Conservation (phyloP, 2,329 filamentous ascomycete genomes). For the Fusarium tanahbumbuense region DNA sequence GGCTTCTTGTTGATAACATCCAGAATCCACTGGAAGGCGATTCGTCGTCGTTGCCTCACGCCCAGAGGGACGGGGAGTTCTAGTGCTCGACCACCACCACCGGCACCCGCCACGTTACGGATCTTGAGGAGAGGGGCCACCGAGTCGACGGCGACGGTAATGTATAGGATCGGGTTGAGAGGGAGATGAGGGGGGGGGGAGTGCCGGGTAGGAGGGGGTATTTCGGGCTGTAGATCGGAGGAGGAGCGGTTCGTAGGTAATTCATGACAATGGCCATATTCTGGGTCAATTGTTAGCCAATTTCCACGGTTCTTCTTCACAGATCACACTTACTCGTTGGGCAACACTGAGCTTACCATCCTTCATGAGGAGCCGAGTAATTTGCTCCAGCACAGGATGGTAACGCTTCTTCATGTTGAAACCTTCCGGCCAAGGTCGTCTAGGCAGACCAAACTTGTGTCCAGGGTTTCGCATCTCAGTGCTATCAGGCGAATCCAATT, state of each 20-base stretch:
- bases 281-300: slow-evolving; percentile 57
- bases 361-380: slow-evolving; percentile 91
- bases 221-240: slow-evolving; percentile 78
- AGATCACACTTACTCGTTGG: slow-evolving; percentile 75
- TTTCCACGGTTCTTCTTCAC: background rate
- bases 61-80: slow-evolving; percentile 84
- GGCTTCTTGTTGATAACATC: slow-evolving; percentile 83
- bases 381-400: slow-evolving; percentile 84
- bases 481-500: slow-evolving; percentile 29
- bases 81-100: slow-evolving; percentile 86
- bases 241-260: slow-evolving; percentile 83
- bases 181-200: slow-evolving; percentile 72
- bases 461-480: slow-evolving; percentile 58
- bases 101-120: slow-evolving; percentile 77
- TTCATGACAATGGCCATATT: slow-evolving; percentile 88
- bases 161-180: slow-evolving; percentile 88
- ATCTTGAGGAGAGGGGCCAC: slow-evolving; percentile 90
- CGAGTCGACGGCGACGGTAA: slow-evolving; percentile 90
- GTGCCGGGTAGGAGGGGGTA: slow-evolving; percentile 73
- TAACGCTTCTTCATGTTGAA: slow-evolving; percentile 83
- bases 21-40: slow-evolving; percentile 89
- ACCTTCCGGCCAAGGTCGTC: slow-evolving; percentile 70
- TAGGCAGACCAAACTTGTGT: slow-evolving; percentile 83
- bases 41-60: slow-evolving; percentile 78
- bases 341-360: slow-evolving; percentile 91